A percentile compares a stretch with the other conserved stretches of the same genome.
phyloP scores from a whole-genome alignment of 75 land plant genomes.

The Selaginella moellendorffii region DNA sequence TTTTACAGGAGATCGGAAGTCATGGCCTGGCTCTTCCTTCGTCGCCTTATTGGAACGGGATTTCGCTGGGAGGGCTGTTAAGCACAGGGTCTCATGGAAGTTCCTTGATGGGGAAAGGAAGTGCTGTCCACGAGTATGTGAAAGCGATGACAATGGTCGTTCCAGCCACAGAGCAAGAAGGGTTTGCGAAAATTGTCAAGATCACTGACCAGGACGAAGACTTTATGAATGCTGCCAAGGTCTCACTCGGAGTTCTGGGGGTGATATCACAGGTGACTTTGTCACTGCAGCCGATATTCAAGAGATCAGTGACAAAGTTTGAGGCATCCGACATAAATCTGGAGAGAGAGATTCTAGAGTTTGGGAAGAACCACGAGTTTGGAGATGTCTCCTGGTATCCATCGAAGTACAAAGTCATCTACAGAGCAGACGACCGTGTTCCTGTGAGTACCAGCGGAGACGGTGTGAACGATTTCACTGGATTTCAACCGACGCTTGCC shows the following conservation, averaged over 20 bases:
- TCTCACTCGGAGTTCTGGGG: constrained; percentile 76
- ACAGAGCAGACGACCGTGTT: constrained; percentile 7
- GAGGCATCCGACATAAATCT: neutral
- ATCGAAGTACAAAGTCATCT: neutral
- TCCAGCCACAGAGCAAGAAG: constrained; percentile 29
- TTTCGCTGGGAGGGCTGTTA: constrained; percentile 47
- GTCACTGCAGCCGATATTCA: constrained; percentile 38
- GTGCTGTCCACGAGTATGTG: constrained; percentile 54
- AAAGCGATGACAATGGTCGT: constrained; percentile 33
- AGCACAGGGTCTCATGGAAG: constrained; percentile 76
- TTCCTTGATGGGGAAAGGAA: constrained; percentile 54
- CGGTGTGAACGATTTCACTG: neutral
- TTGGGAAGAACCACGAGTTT: constrained; percentile 14
- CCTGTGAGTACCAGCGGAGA: neutral
- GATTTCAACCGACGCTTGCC: neutral
- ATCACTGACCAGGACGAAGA: constrained; percentile 23
- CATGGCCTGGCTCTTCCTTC: constrained; percentile 44
- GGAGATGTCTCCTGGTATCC: constrained; percentile 13
- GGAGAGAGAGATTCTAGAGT: neutral
- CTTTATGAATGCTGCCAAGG: constrained; percentile 48
- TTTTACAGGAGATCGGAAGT: no score
- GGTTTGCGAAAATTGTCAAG: constrained; percentile 34
- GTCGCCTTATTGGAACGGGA: constrained; percentile 66
- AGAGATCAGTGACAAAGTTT: constrained; percentile 11
- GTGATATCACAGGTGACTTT: constrained; percentile 47